These are phyloP conservation scores for Cystobasidium tubakii DNA, from an alignment of 768 basidiomycete genomes.

Conservation along the genomic window DNA sequence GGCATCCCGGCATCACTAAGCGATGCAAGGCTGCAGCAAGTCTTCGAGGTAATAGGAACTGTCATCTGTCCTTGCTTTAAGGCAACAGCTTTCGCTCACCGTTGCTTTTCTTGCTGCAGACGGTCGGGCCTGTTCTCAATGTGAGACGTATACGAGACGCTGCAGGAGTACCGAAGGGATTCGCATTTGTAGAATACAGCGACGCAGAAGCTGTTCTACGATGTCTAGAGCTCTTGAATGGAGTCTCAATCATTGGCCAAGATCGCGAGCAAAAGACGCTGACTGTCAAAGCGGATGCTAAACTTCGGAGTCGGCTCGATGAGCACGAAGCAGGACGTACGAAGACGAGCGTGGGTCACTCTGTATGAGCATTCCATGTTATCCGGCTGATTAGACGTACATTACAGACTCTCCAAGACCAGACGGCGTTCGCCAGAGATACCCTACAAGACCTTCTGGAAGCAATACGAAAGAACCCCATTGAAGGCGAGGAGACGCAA, in stretches of 20 bases:
- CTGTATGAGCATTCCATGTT: too few species aligned
- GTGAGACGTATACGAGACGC: slow-evolving; percentile 91
- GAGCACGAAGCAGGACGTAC: slow-evolving; percentile 74
- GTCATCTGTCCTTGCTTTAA: not conserved
- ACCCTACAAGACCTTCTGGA: slow-evolving; percentile 68
- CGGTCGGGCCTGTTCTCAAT: slow-evolving; percentile 79
- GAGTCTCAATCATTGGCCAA: slow-evolving; percentile 60
- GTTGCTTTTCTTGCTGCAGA: slow-evolving; percentile 53
- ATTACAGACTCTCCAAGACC: slow-evolving; percentile 64
- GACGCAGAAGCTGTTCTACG: slow-evolving; percentile 85
- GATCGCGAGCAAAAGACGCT: slow-evolving; percentile 62
- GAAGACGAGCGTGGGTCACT: slow-evolving; percentile 65
- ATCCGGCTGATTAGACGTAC: slow-evolving; percentile 8
- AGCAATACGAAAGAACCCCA: slow-evolving; percentile 55
- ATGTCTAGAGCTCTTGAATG: slow-evolving; percentile 62
- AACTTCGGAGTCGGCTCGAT: slow-evolving; percentile 79
- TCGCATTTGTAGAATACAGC: slow-evolving; percentile 93
- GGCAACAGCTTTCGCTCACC: not conserved
- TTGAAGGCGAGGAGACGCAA: not conserved
- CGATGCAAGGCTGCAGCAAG: slow-evolving; percentile 43
- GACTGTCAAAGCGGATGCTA: slow-evolving; percentile 93
- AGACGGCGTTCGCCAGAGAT: slow-evolving; percentile 56
- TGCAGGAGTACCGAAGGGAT: slow-evolving; percentile 87
- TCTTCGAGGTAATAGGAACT: slow-evolving; percentile 39
- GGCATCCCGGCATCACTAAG: slow-evolving; percentile 42